These are phyloP conservation scores for Vitis amurensis DNA, from an alignment of 164 flowering plant genomes.

Conservation along the genomic window DNA sequence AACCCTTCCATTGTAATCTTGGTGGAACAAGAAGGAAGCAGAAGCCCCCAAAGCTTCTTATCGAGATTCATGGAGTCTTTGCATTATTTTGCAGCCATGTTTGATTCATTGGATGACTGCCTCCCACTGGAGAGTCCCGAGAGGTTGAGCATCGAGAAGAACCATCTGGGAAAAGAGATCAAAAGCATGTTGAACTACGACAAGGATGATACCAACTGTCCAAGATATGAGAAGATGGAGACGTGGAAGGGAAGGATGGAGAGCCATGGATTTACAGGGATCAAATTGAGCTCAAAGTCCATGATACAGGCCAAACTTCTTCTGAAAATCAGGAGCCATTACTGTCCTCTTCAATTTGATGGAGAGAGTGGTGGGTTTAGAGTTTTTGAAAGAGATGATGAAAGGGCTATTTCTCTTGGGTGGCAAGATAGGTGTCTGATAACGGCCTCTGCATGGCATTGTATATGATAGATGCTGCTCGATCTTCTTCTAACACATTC, in stretches of 20 bases:
- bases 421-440: constrained; percentile 73
- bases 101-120: constrained; percentile 71
- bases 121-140: constrained; percentile 55
- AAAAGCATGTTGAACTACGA: constrained; percentile 48
- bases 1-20: constrained; percentile 52
- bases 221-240: constrained; percentile 47
- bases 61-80: constrained; percentile 75
- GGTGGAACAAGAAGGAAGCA: constrained; percentile 63
- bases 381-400: constrained; percentile 64
- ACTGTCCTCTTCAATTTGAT: constrained; percentile 32
- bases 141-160: constrained; percentile 66
- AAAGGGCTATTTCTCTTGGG: constrained; percentile 57
- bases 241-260: constrained; percentile 72
- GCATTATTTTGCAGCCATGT: constrained; percentile 76
- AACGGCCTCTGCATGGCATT: constrained; percentile 69
- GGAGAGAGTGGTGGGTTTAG: constrained; percentile 54
- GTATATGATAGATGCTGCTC: constrained; percentile 15
- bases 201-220: constrained; percentile 19
- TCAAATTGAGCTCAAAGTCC: constrained; percentile 51
- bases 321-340: constrained; percentile 58
- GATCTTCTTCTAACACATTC: constrained; percentile 11
- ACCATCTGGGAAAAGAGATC: constrained; percentile 67
- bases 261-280: constrained; percentile 49
- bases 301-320: constrained; percentile 72
- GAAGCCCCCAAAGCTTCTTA: constrained; percentile 46